phyloP scores from a whole-genome alignment of 345 rosid genomes.

The Linum usitatissimum region DNA sequence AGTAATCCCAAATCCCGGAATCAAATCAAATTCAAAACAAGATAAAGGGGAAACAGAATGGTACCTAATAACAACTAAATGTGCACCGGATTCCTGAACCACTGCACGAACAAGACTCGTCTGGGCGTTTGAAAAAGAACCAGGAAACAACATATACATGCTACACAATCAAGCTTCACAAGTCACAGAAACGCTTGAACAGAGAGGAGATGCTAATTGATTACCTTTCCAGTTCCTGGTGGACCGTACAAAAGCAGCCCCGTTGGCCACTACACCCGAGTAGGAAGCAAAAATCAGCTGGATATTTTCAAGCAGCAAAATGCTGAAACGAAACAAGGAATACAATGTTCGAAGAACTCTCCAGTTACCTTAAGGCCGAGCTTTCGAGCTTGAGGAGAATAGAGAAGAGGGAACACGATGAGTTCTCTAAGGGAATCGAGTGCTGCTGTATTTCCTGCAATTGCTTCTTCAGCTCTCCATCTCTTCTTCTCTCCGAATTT shows the following conservation, averaged over 20 bases:
- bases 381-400: conserved; percentile 51
- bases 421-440: conserved; percentile 80
- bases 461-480: conserved; percentile 54
- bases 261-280: conserved; percentile 57
- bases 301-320: background rate
- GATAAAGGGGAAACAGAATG: background rate
- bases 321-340: background rate
- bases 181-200: background rate
- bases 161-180: background rate
- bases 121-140: conserved; percentile 24
- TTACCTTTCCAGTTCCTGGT: conserved; percentile 94
- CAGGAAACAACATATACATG: background rate
- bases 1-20: background rate
- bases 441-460: conserved; percentile 71
- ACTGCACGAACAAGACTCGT: conserved; percentile 92
- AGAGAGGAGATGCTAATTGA: background rate
- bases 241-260: conserved; percentile 87
- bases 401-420: conserved; percentile 60
- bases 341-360: background rate
- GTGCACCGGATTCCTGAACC: conserved; percentile 71
- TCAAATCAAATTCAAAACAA: background rate
- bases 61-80: conserved; percentile 68
- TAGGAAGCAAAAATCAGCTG: conserved; percentile 2
- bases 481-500: background rate
- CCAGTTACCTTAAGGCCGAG: conserved; percentile 64